These are phyloP conservation scores for Botrytis hyacinthi DNA, from an alignment of 2,329 filamentous ascomycete species.

Conservation along the genomic window DNA sequence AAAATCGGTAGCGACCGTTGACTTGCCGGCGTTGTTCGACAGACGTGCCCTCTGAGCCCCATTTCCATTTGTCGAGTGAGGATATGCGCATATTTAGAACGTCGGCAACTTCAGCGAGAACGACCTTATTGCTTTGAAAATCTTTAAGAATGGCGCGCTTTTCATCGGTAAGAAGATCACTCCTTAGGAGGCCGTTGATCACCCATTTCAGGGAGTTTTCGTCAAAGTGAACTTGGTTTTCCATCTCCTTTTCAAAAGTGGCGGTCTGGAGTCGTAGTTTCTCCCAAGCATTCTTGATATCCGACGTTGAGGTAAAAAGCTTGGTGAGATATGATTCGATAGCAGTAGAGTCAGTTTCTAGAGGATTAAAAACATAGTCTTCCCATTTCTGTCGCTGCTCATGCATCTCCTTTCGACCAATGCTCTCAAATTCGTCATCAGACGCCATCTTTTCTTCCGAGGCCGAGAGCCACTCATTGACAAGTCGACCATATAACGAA, in stretches of 20 bases:
- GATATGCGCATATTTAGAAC: constrained; percentile 56
- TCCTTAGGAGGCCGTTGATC: constrained; percentile 49
- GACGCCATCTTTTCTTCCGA: constrained; percentile 37
- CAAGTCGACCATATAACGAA: constrained; percentile 52
- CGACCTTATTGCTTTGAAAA: constrained; percentile 48
- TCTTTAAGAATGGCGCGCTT: constrained; percentile 50
- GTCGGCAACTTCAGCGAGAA: constrained; percentile 53
- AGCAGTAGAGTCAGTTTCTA: constrained; percentile 44
- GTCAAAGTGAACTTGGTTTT: constrained; percentile 40
- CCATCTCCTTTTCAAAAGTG: constrained; percentile 36
- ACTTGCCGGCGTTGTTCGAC: constrained; percentile 52
- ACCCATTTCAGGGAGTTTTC: constrained; percentile 43
- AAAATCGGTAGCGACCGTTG: constrained; percentile 58
- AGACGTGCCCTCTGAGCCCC: constrained; percentile 46
- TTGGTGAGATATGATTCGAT: constrained; percentile 50
- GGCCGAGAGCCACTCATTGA: constrained; percentile 52
- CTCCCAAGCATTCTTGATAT: constrained; percentile 44
- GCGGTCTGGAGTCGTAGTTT: constrained; percentile 42
- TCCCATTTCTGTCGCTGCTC: constrained; percentile 55
- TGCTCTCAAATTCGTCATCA: constrained; percentile 43
- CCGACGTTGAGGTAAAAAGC: constrained; percentile 47
- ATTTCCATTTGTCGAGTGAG: constrained; percentile 51
- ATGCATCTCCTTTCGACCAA: constrained; percentile 54
- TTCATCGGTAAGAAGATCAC: constrained; percentile 51
- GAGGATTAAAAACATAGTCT: constrained; percentile 49